A percentile compares a stretch with the other conserved stretches of the same genome.
phyloP scores from a whole-genome alignment of 2,329 filamentous ascomycete genomes.

The Epichloe brachyelytri region DNA sequence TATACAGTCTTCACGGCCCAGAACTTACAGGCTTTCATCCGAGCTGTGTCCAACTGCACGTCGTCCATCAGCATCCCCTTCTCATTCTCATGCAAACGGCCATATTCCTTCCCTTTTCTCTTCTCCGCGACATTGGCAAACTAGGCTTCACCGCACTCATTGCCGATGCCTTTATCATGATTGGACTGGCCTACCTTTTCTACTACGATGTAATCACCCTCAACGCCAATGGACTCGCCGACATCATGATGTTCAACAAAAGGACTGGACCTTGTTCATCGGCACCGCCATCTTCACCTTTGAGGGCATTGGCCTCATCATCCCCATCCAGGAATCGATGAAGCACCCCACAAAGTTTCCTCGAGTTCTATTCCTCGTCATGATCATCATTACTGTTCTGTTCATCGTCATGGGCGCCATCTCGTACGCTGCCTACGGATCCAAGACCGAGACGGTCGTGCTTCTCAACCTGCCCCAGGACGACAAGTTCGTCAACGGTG shows the following conservation, averaged over 20 bases:
- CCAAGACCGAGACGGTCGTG: constrained; percentile 89
- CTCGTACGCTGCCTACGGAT: constrained; percentile 92
- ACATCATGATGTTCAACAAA: constrained; percentile 86
- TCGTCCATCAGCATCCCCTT: constrained; percentile 76
- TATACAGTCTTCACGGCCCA: constrained; percentile 97
- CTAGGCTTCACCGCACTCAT: constrained; percentile 89
- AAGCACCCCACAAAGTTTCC: constrained; percentile 82
- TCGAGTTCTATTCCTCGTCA: constrained; percentile 73
- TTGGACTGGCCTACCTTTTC: constrained; percentile 86
- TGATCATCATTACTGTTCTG: constrained; percentile 86
- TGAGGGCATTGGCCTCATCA: constrained; percentile 93
- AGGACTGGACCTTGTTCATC: constrained; percentile 94
- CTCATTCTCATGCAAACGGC: constrained; percentile 92
- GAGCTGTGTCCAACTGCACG: constrained; percentile 80
- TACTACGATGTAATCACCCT: constrained; percentile 90
- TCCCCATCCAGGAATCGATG: constrained; percentile 98
- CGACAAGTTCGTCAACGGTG: constrained; percentile 84
- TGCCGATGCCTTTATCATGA: constrained; percentile 85
- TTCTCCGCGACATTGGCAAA: constrained; percentile 94
- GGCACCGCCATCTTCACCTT: constrained; percentile 99
- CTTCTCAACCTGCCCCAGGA: constrained; percentile 94
- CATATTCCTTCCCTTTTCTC: constrained; percentile 85
- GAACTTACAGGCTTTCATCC: constrained; percentile 87
- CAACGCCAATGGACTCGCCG: constrained; percentile 59
- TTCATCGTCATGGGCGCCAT: constrained; percentile 87